A percentile compares a stretch with the other conserved stretches of the same genome.
Conservation (phyloP, 495 filamentous ascomycete species). For the Tirmania nivea region DNA sequence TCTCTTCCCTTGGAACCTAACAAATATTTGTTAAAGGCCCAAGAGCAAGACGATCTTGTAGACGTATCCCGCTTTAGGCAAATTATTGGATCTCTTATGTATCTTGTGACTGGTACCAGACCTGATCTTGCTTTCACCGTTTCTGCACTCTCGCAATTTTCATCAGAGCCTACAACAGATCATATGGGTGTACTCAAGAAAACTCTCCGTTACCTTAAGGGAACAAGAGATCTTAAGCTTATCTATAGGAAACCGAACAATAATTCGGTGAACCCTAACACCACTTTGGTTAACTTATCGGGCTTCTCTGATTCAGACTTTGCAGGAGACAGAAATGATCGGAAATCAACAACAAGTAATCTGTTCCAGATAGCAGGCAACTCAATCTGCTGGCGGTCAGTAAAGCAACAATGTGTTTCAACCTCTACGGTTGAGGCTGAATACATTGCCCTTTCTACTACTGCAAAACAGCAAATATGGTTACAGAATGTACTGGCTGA, state of each 20-base stretch:
- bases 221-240: no score
- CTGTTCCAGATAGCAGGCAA: neutral
- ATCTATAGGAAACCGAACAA: neutral
- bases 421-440: slow-evolving; percentile 1
- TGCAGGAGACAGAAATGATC: neutral
- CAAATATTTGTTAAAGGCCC: neutral
- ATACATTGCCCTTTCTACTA: slow-evolving; percentile 1
- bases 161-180: neutral
- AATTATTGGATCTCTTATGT: slow-evolving; percentile 4
- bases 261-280: no score
- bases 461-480: slow-evolving; percentile 2
- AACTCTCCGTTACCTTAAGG: no score
- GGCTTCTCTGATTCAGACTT: slow-evolving; percentile 3
- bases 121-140: slow-evolving; percentile 8
- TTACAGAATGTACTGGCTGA: neutral
- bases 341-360: slow-evolving; percentile 1
- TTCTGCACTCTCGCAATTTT: slow-evolving; percentile 3
- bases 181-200: neutral
- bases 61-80: slow-evolving; percentile 1
- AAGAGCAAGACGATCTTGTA: neutral
- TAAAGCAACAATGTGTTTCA: slow-evolving; percentile 3
- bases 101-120: slow-evolving; percentile 3
- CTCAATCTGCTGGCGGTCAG: neutral
- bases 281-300: no score
- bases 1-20: neutral